A percentile compares a stretch with the other conserved stretches of the same genome.
These are phyloP conservation scores for Cynara cardunculus DNA, from an alignment of 129 eudicot species.

Conservation along the genomic window DNA sequence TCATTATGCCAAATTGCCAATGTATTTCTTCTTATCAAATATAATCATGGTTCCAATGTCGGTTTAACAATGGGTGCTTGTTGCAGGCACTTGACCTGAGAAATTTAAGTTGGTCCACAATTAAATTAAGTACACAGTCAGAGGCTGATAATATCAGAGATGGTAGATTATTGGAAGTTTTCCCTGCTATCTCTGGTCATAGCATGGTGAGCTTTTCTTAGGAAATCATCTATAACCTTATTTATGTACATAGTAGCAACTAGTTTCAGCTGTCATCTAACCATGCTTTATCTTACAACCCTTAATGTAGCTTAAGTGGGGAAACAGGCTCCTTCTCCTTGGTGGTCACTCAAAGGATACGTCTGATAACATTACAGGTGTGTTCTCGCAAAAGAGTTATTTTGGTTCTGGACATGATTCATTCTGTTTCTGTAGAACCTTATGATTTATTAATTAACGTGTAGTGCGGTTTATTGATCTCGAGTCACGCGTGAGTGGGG, in stretches of 20 bases:
- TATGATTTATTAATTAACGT: slow-evolving; percentile 19
- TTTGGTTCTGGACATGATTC: slow-evolving; percentile 3
- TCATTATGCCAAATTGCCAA: slow-evolving; percentile 2
- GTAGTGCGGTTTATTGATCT: slow-evolving; percentile 81
- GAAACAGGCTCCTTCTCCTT: slow-evolving; percentile 49
- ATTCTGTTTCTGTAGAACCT: slow-evolving; percentile 15
- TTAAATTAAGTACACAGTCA: slow-evolving; percentile 44
- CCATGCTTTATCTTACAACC: slow-evolving; percentile 6
- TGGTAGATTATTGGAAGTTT: slow-evolving; percentile 27
- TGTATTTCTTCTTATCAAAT: background rate
- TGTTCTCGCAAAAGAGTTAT: slow-evolving; percentile 12
- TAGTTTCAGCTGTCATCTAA: slow-evolving; percentile 12
- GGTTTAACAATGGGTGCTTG: slow-evolving; percentile 17
- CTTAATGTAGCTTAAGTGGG: slow-evolving; percentile 72
- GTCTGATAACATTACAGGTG: slow-evolving; percentile 63
- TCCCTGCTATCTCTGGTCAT: slow-evolving; percentile 82
- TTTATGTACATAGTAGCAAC: background rate
- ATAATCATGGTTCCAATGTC: background rate
- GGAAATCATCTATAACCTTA: background rate
- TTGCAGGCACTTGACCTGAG: slow-evolving; percentile 83
- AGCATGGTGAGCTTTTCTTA: slow-evolving; percentile 54
- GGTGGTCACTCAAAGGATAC: slow-evolving; percentile 73
- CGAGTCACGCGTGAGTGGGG: slow-evolving; percentile 58
- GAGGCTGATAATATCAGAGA: slow-evolving; percentile 24
- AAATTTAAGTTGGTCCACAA: slow-evolving; percentile 69